Base-by-base conservation (phyloP, 345 rosid species). In the Isatis tinctoria region DNA sequence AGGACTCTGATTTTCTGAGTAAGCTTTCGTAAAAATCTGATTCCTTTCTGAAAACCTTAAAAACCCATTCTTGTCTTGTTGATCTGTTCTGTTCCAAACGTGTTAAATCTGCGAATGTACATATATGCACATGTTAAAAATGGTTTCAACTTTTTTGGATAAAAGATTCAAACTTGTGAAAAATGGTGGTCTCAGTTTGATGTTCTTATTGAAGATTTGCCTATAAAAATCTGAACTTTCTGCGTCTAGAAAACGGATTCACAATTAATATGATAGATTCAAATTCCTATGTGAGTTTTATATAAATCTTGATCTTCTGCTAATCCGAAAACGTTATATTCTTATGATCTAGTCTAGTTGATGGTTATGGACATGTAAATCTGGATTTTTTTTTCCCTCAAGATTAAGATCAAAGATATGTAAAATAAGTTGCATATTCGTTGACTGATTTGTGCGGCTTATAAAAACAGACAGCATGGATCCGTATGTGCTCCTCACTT, bases 401-500 rank as follows among this genome's bases (percentile, higher is more conserved):
- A n/a, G n/a, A n/a, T n/a, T n/a, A n/a, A n/a, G n/a, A n/a, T 37
- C 28, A 47, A 24, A 67, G 27, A 24, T 35, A 12, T 45, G 58
- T 52, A 12, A 51, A 14, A 36, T 56, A 20, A 16, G 13, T 59
- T 67, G 54, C 45, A 49, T 48, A 43, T 41, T 36, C 35, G 16
- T 76, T 69, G 43, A 61, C 56, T 36, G 37, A 49, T 27, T 69
- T 0, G 30, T 2, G 1, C 4, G 59, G 36, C 56, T 67, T 14
- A 24, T 44, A 9, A 17, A 75, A 36, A 76, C 82, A 92, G 98
- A 53, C 54, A 82, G 73, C 26, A 86, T 87, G 86, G 98, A 90
- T 78, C 90, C 96, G 28, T 92, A 86, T 57, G 95, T 87, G 54
- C 36, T 77, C 32, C 74, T 90, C 47, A 82, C 76, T 69, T 87